These are phyloP conservation scores for Breynia disticha DNA, from an alignment of 441 rosid species.

Conservation along the genomic window DNA sequence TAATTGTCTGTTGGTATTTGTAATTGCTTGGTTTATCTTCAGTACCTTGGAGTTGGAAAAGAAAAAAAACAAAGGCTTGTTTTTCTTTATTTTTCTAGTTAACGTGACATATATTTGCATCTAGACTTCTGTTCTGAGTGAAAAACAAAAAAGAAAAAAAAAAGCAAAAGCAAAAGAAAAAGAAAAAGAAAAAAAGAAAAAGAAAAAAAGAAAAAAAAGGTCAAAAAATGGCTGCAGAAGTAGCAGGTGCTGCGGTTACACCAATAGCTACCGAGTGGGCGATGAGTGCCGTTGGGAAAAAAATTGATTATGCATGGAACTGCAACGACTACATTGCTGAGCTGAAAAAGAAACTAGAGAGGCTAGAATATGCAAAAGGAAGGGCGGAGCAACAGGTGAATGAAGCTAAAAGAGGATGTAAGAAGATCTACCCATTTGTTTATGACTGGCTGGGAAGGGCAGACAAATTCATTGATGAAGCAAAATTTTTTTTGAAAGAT, in stretches of 20 bases:
- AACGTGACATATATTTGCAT: too few species aligned
- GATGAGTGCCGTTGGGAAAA: background rate
- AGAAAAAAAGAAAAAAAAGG: background rate
- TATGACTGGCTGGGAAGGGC: conserved; percentile 10
- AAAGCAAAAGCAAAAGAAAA: background rate
- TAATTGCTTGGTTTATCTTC: too few species aligned
- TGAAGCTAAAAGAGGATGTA: background rate
- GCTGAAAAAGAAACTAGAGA: conserved; percentile 4
- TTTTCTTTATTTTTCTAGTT: too few species aligned
- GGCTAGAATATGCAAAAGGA: conserved; percentile 3
- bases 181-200: background rate
- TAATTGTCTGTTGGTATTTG: too few species aligned
- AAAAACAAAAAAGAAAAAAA: too few species aligned
- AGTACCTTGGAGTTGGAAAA: too few species aligned
- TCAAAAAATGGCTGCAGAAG: background rate
- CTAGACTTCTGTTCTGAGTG: too few species aligned
- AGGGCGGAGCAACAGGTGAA: conserved; percentile 6
- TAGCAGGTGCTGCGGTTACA: background rate
- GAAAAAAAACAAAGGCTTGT: too few species aligned
- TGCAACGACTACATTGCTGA: conserved; percentile 11
- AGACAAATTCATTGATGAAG: background rate
- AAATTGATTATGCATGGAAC: conserved; percentile 8
- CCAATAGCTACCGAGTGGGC: background rate
- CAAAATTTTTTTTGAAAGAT: background rate
- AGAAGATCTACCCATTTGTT: conserved; percentile 10